Base-by-base conservation (phyloP, 1,139 yeast genomes). In the Sugiyamaella sp. region DNA sequence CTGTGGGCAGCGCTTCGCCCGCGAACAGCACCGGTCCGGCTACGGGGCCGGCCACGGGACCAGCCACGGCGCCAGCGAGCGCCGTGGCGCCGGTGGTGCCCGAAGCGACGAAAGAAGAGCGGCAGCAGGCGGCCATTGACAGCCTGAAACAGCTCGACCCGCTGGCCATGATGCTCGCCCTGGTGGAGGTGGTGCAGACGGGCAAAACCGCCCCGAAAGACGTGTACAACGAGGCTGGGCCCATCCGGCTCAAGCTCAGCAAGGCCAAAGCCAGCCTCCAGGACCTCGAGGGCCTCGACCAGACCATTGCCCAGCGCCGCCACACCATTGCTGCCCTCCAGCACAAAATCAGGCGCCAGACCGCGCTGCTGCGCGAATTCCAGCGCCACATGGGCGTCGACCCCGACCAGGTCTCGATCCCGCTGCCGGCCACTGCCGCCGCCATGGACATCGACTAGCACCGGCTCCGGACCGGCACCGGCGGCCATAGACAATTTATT, bases 221-320 rank as follows among this genome's bases (percentile, higher is more conserved):
- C 42, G 60, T 61, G 17, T 61, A 63, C 54, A 63, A 62, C 41
- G 63, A 59, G 56, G 66, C 67, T 2, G 67, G 67, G 5, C 60
- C 66, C 1, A 62, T 64, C 21, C 56, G 67, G 32, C 60, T 60
- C n/a, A 57, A 56, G 46, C 48, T 64, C 21, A 52, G 60, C 24
- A 50, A 54, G 24, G 66, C 64, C 14, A 56, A 57, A 38, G 53
- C 57, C 25, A 43, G 53, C 4, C 38, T 63, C 21, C 50, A 53
- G 17, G 57, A 58, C 10, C 41, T 63, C 4, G 60, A 57, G 12
- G 60, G 61, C 10, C 44, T 60, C 29, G 62, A 64, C 41, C 58
- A 61, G 40, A 53, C 55, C 29, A 46, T 63, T 12, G 60, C 51
- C 10, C 52, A 60, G 39, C 56, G 63, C 8, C 46, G 53, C 4